Evolutionary conservation across 2,329 filamentous ascomycete species (phyloP).

Genomic region (Dryadomyces quercus-mongolicae): DNA sequence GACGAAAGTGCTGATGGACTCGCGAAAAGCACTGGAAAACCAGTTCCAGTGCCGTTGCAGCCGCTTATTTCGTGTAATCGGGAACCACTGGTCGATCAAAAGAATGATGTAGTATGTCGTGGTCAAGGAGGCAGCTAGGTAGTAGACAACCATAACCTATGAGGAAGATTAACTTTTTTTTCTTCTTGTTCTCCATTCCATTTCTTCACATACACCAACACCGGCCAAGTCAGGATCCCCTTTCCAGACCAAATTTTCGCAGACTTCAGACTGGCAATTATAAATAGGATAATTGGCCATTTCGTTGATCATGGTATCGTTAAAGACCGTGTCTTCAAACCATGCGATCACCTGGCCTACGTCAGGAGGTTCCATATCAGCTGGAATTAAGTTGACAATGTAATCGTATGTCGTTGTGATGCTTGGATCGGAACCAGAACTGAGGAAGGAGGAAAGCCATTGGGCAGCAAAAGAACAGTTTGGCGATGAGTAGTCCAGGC

Average conservation of each 20-base stretch:
- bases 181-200: neutral
- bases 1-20: slow-evolving; percentile 10
- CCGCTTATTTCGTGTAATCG: neutral
- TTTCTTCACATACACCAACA: neutral
- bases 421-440: too few relatives aligned
- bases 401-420: neutral
- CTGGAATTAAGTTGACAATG: neutral
- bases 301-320: neutral
- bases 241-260: neutral
- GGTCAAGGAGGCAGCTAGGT: slow-evolving; percentile 7
- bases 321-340: neutral
- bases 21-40: slow-evolving; percentile 6
- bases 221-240: neutral
- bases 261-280: neutral
- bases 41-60: neutral
- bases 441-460: too few relatives aligned
- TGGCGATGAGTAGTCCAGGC: too few relatives aligned
- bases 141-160: slow-evolving; percentile 13
- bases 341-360: neutral
- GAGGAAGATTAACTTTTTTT: neutral
- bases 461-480: too few relatives aligned
- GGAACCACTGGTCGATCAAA: slow-evolving; percentile 6
- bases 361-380: neutral
- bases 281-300: neutral
- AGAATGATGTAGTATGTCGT: slow-evolving; percentile 9